Base-by-base conservation (phyloP, 2,329 filamentous ascomycete species). In the Penicillium italicum region DNA sequence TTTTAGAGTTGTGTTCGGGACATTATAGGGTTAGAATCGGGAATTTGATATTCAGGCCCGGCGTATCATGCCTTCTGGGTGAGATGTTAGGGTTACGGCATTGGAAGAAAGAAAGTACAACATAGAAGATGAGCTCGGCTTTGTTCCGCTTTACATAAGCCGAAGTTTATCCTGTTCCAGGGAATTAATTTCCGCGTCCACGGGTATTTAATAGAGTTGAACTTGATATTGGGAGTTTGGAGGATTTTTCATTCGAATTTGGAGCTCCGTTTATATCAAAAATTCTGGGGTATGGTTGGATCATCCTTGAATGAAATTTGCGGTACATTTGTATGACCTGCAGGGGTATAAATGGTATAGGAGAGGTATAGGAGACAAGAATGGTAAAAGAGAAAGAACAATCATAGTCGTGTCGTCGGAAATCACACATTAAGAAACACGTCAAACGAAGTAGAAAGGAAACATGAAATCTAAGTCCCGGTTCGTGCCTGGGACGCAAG, bases 341-440 rank as follows among this genome's bases (percentile, higher is more conserved):
- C 30, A 50, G 20, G 46, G 46, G 38, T 50, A 50, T 54, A 43
- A 18, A 33, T 22, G 28, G 30, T 45, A 24, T 53, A 22, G 20
- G 47, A 18, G 20, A 24, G 28, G 30, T 45, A 24, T 53, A 22
- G 20, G 47, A 18, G 20, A 24, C 26, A 22, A 24, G 12, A 30
- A 34, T 36, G 22, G 18, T 0, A 28, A 18, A 36, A 11, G 1
- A 22, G 41, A 16, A 47, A 5, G 10, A 14, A n/a, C 16, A 51
- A 45, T 55, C 53, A 40, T 55, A 14, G 45, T 55, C 40, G 16
- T 41, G 36, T 53, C 50, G 20, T 51, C 26, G 40, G 10, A 22
- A 14, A 31, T 26, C 22, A 12, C 31, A 44, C 38, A 44, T 24
- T 20, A 28, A 28, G 14, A 36, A 26, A 37, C 30, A 45, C 30